Conservation (phyloP, 2,329 filamentous ascomycete genomes). For the Zasmidium cellare region DNA sequence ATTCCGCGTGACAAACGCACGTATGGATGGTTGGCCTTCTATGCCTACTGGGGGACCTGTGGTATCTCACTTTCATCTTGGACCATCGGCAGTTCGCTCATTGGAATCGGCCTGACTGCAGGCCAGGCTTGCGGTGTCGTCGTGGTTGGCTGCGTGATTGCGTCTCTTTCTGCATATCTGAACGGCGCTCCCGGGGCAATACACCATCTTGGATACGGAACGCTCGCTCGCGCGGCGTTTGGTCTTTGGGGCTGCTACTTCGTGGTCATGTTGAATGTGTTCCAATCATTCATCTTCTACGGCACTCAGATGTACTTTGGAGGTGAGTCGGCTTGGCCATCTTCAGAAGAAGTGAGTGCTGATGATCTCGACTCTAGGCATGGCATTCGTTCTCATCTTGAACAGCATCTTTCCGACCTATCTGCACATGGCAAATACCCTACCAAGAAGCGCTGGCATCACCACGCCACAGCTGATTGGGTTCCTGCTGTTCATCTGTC, state of each 20-base stretch:
- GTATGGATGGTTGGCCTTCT: constrained; percentile 7
- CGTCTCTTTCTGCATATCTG: constrained; percentile 19
- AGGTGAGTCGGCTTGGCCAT: constrained; percentile 1
- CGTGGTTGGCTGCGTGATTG: constrained; percentile 13
- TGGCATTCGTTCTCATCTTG: constrained; percentile 21
- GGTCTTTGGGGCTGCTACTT: constrained; percentile 26
- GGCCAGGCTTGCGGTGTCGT: not conserved
- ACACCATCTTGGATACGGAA: constrained; percentile 22
- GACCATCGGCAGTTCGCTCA: constrained; percentile 3
- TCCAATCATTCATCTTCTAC: constrained; percentile 23
- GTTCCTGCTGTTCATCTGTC: constrained; percentile 6
- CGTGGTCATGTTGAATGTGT: constrained; percentile 25
- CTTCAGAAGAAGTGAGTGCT: not conserved
- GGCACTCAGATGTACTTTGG: constrained; percentile 27
- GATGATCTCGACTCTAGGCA: not conserved
- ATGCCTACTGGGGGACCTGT: constrained; percentile 8
- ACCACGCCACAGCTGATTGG: constrained; percentile 7
- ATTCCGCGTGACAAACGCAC: constrained; percentile 5
- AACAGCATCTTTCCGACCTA: constrained; percentile 23
- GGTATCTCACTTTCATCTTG: constrained; percentile 5
- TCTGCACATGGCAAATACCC: constrained; percentile 24
- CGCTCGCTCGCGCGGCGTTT: constrained; percentile 22
- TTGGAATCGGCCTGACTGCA: constrained; percentile 1
- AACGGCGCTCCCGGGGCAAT: constrained; percentile 19
- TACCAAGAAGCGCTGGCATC: constrained; percentile 17